Evolutionary conservation across 2,329 filamentous ascomycete genomes (phyloP), one percentile per base, ranked within the genome.

Genomic region (Bipolaris bicolor): DNA sequence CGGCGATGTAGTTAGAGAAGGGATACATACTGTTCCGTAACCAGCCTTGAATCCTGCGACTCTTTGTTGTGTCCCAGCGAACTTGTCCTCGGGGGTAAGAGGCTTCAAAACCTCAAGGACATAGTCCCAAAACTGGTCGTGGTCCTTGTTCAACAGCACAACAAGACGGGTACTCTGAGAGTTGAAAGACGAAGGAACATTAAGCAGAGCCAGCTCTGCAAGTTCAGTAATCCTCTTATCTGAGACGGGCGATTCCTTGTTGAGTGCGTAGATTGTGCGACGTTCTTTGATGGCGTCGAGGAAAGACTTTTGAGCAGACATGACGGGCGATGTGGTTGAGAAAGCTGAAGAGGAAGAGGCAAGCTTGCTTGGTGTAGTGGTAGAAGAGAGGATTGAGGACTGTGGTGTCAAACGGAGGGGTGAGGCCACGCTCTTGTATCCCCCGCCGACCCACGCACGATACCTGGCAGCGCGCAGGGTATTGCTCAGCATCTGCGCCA

Each of bases 111-210:
- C 79, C 26, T 88, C 86, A 59, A 81, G 78, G 53, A 87, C 83
- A 58, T 92, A 82, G 74, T 91, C 88, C 94, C 93, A 97, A 67
- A 96, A 86, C 80, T 90, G 89, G 69, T 92, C 88, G 81, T 97
- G 93, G 77, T 97, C 90, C 61, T 84, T 85, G 70, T 90, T 88
- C 71, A 95, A 83, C 52, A 97, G 86, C 49, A 97, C 84, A 46
- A 96, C 84, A 57, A 90, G 80, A 58, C 93, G 88, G 65, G 90
- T 89, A 66, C 87, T 87, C 82, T 97, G 93, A 40, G 87, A 90
- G 86, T 97, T 97, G 88, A 97, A 97, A 63, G 88, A 87, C 50
- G 86, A 89, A 40, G 93, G 93, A 1, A 89, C 83, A 76, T 92
- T 83, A 58, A 86, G 81, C 65, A 95, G 81, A 52, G 86, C 82